A percentile compares a stretch with the other conserved stretches of the same genome.
Conservation (phyloP, 495 filamentous ascomycete species). For the Lepidopterella palustris region DNA sequence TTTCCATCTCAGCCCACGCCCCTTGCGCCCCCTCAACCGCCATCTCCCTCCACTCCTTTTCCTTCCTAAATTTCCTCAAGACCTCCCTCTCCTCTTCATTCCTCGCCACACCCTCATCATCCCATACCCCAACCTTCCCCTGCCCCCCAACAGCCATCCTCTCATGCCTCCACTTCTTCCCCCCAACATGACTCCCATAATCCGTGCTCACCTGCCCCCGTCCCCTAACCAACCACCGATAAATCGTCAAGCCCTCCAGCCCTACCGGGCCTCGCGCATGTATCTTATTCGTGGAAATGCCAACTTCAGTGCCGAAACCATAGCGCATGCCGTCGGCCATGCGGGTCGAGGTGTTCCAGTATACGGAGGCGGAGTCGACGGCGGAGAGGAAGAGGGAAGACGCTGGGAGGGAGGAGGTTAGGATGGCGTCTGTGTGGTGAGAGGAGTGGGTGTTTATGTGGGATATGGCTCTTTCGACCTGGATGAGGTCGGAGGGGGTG, state of each 20-base stretch:
- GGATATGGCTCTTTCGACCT: constrained; percentile 63
- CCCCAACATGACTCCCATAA: constrained; percentile 64
- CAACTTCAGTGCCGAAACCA: constrained; percentile 96
- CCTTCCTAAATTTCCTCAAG: constrained; percentile 23
- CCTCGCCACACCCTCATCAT: constrained; percentile 15
- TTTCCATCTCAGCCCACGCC: no score
- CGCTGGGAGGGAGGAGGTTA: constrained; percentile 57
- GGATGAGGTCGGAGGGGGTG: no score
- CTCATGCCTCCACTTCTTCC: constrained; percentile 66
- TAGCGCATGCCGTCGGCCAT: constrained; percentile 96
- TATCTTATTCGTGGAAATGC: constrained; percentile 98
- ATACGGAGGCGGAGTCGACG: constrained; percentile 87
- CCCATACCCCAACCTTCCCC: constrained; percentile 44
- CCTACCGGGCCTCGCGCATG: constrained; percentile 91
- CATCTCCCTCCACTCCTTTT: not conserved
- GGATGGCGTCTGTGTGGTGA: constrained; percentile 89
- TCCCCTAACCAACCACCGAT: constrained; percentile 86
- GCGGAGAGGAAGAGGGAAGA: constrained; percentile 75
- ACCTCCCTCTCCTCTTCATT: constrained; percentile 28
- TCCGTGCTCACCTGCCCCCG: constrained; percentile 66
- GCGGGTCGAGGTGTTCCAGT: constrained; percentile 91
- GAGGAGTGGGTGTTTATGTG: constrained; percentile 92
- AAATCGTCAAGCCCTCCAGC: constrained; percentile 89
- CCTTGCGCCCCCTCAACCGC: not conserved
- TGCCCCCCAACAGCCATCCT: constrained; percentile 54